These are phyloP conservation scores for Entelexis sorbosivorans DNA, from an alignment of 1,139 yeast genomes.

Conservation along the genomic window DNA sequence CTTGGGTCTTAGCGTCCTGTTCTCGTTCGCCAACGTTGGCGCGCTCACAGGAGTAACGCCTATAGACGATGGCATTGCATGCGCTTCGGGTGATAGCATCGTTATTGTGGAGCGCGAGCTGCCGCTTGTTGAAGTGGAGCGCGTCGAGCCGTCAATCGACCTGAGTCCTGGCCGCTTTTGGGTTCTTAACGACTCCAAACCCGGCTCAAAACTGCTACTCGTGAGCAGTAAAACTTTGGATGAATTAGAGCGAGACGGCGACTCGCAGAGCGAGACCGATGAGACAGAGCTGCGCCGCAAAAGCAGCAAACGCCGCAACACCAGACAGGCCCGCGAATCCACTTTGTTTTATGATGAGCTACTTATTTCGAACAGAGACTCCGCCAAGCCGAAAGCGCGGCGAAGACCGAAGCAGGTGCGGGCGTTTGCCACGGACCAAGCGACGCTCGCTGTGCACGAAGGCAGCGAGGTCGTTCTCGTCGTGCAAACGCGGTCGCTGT, in stretches of 20 bases:
- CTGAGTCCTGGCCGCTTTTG: slow-evolving; percentile 14
- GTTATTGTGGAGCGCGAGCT: slow-evolving; percentile 14
- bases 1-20: neutral
- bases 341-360: neutral
- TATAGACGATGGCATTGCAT: slow-evolving; percentile 35
- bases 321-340: slow-evolving; percentile 1
- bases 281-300: neutral
- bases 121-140: slow-evolving; percentile 8
- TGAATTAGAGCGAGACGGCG: neutral
- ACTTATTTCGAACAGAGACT: neutral
- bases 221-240: neutral
- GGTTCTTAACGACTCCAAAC: neutral
- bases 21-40: slow-evolving; percentile 6
- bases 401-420: neutral
- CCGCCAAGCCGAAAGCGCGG: neutral
- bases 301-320: neutral
- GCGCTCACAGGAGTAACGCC: slow-evolving; percentile 10
- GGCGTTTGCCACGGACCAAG: slow-evolving; percentile 7
- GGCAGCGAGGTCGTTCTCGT: neutral
- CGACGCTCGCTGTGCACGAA: slow-evolving; percentile 9
- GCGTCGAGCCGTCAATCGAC: neutral
- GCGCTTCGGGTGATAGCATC: slow-evolving; percentile 27
- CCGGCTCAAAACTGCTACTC: neutral
- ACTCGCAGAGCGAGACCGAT: neutral
- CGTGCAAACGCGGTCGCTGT: slow-evolving; percentile 9